phyloP scores from a whole-genome alignment of 1,284 basidiomycete species.

The Microbotryum saponariae region DNA sequence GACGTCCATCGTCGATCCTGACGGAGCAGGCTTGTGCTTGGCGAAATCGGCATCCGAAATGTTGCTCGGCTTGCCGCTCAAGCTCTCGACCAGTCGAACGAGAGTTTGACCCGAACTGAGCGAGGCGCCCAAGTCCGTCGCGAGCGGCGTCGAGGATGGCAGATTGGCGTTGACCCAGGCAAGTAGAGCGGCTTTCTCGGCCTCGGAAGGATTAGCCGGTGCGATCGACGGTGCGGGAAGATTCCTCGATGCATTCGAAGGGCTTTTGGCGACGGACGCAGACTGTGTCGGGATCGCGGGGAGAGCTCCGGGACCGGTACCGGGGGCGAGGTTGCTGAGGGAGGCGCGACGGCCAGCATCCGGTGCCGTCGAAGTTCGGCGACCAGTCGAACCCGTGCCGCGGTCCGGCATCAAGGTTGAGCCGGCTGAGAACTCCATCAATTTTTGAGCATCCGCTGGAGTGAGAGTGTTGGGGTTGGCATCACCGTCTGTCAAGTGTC shows the following conservation, averaged over 20 bases:
- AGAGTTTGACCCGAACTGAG: conserved; percentile 50
- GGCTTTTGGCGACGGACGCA: no score
- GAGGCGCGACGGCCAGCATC: conserved; percentile 7
- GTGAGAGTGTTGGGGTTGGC: conserved; percentile 88
- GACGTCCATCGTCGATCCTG: conserved; percentile 23
- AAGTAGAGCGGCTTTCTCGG: conserved; percentile 49
- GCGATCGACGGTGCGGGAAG: no score
- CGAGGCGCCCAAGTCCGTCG: conserved; percentile 48
- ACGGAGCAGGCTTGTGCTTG: conserved; percentile 19
- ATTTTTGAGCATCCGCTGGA: conserved; percentile 45
- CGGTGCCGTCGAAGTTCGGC: conserved; percentile 36
- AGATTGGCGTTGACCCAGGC: conserved; percentile 80
- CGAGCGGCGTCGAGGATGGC: conserved; percentile 56
- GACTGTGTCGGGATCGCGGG: no score
- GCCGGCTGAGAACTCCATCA: conserved; percentile 35
- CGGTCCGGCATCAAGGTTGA: conserved; percentile 33
- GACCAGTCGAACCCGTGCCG: conserved; percentile 31
- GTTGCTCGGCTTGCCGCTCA: conserved; percentile 35
- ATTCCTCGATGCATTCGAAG: no score
- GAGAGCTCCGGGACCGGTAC: no score
- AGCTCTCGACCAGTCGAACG: conserved; percentile 43
- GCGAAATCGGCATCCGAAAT: conserved; percentile 30
- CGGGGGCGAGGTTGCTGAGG: no score
- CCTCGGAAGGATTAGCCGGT: no score
- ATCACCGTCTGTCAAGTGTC: conserved; percentile 40